These are phyloP conservation scores for Buxus sempervirens DNA, from an alignment of 164 flowering plant genomes.

Conservation along the genomic window DNA sequence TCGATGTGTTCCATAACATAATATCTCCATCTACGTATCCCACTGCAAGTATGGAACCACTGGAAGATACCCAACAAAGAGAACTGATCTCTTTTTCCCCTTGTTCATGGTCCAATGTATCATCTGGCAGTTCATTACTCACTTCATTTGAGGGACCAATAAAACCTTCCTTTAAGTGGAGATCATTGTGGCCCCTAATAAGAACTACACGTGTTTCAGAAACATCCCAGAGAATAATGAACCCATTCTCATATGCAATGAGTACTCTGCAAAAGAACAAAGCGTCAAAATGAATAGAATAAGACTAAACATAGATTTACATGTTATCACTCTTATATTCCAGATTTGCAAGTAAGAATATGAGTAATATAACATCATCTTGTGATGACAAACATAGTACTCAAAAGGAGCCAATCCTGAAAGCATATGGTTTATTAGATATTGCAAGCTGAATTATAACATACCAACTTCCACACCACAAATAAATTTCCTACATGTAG, in stretches of 20 bases:
- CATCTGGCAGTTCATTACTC: conserved; percentile 22
- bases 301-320: neutral
- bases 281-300: neutral
- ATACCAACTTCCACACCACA: too few species aligned
- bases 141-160: conserved; percentile 29
- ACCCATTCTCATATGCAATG: conserved; percentile 76
- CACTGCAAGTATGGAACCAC: conserved; percentile 79
- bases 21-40: conserved; percentile 95
- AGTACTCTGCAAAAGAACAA: conserved; percentile 54
- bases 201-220: conserved; percentile 47
- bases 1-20: conserved; percentile 70
- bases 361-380: too few species aligned
- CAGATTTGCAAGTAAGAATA: too few species aligned
- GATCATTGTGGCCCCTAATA: conserved; percentile 69
- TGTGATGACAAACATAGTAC: too few species aligned
- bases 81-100: conserved; percentile 86
- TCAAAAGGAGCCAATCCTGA: too few species aligned
- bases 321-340: too few species aligned
- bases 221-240: conserved; percentile 82
- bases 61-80: conserved; percentile 86
- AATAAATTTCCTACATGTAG: too few species aligned
- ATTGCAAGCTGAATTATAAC: too few species aligned
- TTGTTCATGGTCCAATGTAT: conserved; percentile 30
- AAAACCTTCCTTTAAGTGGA: conserved; percentile 45
- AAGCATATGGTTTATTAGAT: too few species aligned